Percentiles rank a stretch among this genome's conserved stretches.
These are phyloP conservation scores for sunflower (Helianthus annuus) DNA, from an alignment of 129 eudicot species.

Conservation along the genomic window HanXRQr2.0-SUNRISE NC_035437.2:3786346-3786845, in stretches of 20 bases:
- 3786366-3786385: not conserved
- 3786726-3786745: no score
- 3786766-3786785: not conserved
- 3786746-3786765: not conserved
- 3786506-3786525: slow-evolving; percentile 38
- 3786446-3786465: slow-evolving; percentile 29
- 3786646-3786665: slow-evolving; percentile 27
- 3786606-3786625: slow-evolving; percentile 52
- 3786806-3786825: slow-evolving; percentile 56
- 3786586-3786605: slow-evolving; percentile 44
- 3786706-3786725: not conserved
- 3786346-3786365: slow-evolving; percentile 37
- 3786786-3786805: slow-evolving; percentile 48
- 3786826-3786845: slow-evolving; percentile 54
- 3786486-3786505: slow-evolving; percentile 45
- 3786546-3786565: slow-evolving; percentile 57
- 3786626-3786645: slow-evolving; percentile 49
- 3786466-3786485: slow-evolving; percentile 36
- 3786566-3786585: slow-evolving; percentile 59
- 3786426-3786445: slow-evolving; percentile 55
- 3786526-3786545: slow-evolving; percentile 41
- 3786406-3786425: not conserved
- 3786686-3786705: not conserved
- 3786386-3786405: not conserved
- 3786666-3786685: not conserved